Percentiles rank a stretch among this genome's conserved stretches.
Evolutionary conservation across 148 eudicot species (phyloP).

Genomic region (Nyssa sinensis): DNA sequence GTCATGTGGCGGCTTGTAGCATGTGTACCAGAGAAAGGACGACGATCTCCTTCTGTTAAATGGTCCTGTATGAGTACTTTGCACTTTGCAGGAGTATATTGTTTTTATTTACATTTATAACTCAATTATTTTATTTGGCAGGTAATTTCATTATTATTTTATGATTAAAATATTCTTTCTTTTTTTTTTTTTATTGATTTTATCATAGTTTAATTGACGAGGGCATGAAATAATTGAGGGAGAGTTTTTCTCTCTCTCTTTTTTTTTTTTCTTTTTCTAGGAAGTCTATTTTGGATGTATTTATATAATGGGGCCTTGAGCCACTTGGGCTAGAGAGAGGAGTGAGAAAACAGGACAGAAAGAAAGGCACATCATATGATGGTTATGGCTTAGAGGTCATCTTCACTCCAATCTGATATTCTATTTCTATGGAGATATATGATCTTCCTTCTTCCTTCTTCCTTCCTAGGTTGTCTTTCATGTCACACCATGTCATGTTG

Average conservation of each 20-base stretch:
- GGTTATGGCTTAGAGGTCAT: conserved; percentile 24
- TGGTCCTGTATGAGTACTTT: not conserved
- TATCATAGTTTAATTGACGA: conserved; percentile 9
- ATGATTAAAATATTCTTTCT: not conserved
- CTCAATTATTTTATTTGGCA: not conserved
- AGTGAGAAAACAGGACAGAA: not conserved
- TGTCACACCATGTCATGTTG: conserved; percentile 28
- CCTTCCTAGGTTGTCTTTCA: conserved; percentile 33
- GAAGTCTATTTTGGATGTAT: conserved; percentile 41
- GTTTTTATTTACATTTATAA: not conserved
- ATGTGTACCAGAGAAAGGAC: conserved; percentile 14
- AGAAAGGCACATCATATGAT: conserved; percentile 7
- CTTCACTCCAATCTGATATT: conserved; percentile 24
- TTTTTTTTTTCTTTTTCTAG: no score
- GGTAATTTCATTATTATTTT: conserved; percentile 4
- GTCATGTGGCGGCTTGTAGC: conserved; percentile 27
- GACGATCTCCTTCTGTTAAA: not conserved
- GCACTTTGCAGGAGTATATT: not conserved
- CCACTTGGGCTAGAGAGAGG: conserved; percentile 12
- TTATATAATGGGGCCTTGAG: conserved; percentile 27
- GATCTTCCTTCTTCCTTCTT: conserved; percentile 21
- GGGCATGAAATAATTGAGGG: conserved; percentile 32
- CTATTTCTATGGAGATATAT: conserved; percentile 20
- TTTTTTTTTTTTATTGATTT: not conserved
- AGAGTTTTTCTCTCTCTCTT: no score